These are phyloP conservation scores for Collybia sp. DNA, from an alignment of 768 basidiomycete genomes.

Conservation along the genomic window DNA sequence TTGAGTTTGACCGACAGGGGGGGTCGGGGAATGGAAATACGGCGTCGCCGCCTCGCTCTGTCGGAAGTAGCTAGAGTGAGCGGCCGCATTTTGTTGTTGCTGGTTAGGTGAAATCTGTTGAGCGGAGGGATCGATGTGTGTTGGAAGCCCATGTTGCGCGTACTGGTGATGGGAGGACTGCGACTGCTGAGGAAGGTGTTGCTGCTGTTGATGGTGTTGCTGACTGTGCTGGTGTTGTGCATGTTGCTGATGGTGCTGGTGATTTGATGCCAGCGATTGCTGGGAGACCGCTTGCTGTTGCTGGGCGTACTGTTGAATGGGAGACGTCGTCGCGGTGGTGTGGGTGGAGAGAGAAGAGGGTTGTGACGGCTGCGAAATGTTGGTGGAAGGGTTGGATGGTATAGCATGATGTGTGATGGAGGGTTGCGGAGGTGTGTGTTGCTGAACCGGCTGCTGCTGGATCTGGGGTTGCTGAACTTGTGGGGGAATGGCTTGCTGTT, in stretches of 20 bases:
- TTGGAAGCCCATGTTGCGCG: conserved; percentile 59
- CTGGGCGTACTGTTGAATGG: conserved; percentile 36
- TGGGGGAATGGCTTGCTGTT: conserved; percentile 31
- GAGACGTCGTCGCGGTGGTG: conserved; percentile 26
- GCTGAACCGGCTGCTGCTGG: conserved; percentile 18
- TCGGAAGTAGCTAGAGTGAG: conserved; percentile 62
- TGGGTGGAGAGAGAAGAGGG: conserved; percentile 21
- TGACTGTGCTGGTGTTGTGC: conserved; percentile 20
- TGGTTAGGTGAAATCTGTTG: conserved; percentile 30
- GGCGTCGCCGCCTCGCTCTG: conserved; percentile 54
- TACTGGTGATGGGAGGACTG: conserved; percentile 35
- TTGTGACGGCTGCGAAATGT: conserved; percentile 34
- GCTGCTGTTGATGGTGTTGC: conserved; percentile 16
- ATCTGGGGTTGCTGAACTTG: conserved; percentile 26
- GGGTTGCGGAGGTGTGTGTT: conserved; percentile 18
- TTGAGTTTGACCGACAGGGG: conserved; percentile 61
- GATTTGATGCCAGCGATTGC: conserved; percentile 14
- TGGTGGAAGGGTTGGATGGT: conserved; percentile 16
- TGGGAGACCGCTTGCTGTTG: conserved; percentile 30
- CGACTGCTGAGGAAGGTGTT: conserved; percentile 7
- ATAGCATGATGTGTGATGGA: conserved; percentile 24
- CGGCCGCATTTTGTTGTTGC: conserved; percentile 38
- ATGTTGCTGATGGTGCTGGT: conserved; percentile 14
- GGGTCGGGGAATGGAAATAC: conserved; percentile 78
- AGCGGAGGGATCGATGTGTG: conserved; percentile 62